phyloP scores from a whole-genome alignment of 1,284 basidiomycete genomes.

The Apiotrichum mycotoxinovorans region DNA sequence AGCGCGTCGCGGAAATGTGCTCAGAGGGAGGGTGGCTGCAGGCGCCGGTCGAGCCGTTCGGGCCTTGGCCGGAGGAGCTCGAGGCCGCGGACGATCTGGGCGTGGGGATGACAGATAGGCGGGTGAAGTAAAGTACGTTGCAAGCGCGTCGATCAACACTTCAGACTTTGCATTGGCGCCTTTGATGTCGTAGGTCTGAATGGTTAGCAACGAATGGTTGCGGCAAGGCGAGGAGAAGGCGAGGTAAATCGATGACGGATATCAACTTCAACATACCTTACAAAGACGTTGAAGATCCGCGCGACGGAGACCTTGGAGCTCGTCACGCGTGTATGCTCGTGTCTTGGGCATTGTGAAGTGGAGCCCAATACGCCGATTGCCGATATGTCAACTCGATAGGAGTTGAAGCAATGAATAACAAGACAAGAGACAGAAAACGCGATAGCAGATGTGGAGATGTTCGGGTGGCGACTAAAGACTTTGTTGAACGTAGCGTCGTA shows the following conservation, averaged over 20 bases:
- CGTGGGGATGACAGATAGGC: conserved; percentile 17
- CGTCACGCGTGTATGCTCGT: conserved; percentile 35
- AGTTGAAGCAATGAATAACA: too few relatives aligned
- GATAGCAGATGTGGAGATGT: too few relatives aligned
- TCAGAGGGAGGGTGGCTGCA: not conserved
- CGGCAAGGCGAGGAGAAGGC: too few relatives aligned
- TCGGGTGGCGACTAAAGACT: too few relatives aligned
- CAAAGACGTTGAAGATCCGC: conserved; percentile 43
- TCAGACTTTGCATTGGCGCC: conserved; percentile 42
- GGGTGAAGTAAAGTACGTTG: conserved; percentile 32
- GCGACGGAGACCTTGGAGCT: conserved; percentile 37
- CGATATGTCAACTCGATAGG: not conserved
- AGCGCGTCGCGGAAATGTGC: not conserved
- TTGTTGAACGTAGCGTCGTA: too few relatives aligned
- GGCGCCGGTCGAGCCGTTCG: not conserved
- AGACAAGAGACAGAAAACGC: too few relatives aligned
- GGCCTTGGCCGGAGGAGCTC: not conserved
- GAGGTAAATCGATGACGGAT: too few relatives aligned
- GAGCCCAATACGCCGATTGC: not conserved
- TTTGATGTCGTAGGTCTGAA: conserved; percentile 41
- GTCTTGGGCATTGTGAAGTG: conserved; percentile 28
- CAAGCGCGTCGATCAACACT: conserved; percentile 30
- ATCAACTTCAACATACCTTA: conserved; percentile 42
- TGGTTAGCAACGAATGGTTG: not conserved
- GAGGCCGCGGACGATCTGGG: not conserved